Evolutionary conservation across 2,329 filamentous ascomycete genomes (phyloP), one percentile per base, ranked within the genome.

Genomic region (Hansfordia pulvinata): DNA sequence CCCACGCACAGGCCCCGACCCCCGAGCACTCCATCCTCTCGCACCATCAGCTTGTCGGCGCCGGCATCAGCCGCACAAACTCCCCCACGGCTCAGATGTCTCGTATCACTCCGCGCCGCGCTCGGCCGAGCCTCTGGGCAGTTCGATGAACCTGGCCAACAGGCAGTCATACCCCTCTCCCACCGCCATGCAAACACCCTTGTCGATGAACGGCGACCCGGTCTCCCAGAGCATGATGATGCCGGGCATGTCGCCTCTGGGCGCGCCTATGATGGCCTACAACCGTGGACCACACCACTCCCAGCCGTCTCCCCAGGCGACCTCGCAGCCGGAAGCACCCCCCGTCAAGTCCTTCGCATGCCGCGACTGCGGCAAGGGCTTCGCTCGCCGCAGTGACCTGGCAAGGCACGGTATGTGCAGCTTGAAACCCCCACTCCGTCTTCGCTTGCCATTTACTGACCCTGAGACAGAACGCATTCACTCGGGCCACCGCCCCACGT

Each of bases 341-440:
- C 54, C 61, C 2, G 43, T 52, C 8, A 71, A 94, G 56, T 76
- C 82, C 2, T 94, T 90, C 46, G 77, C 84, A 13, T 98, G 90
- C 57, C 80, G 75, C 36, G 88, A 80, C 4, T 98, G 90, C 51
- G 69, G 69, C 31, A 96, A 96, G 55, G 80, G 79, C 14, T 98
- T 98, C 50, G 90, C 90, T 27, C 67, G 90, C 44, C 70, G 90
- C 38, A 96, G 88, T 54, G 90, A 98, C 57, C 71, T 96, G 27
- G 84, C 86, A 36, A 73, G 90, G 43, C 90, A 98, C 56, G 88
- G 88, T 94, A 71, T 52, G 78, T 55, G 18, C 14, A 21, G 25
- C 20, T 23, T 26, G 28, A 21, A 19, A 20, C 28, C 22, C 9
- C 10, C 27, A 17, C 10, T 18, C 11, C 20, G 10, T 10, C 16